Base-by-base conservation (phyloP, 1,284 basidiomycete genomes). In the Sphagnurus paluster region DNA sequence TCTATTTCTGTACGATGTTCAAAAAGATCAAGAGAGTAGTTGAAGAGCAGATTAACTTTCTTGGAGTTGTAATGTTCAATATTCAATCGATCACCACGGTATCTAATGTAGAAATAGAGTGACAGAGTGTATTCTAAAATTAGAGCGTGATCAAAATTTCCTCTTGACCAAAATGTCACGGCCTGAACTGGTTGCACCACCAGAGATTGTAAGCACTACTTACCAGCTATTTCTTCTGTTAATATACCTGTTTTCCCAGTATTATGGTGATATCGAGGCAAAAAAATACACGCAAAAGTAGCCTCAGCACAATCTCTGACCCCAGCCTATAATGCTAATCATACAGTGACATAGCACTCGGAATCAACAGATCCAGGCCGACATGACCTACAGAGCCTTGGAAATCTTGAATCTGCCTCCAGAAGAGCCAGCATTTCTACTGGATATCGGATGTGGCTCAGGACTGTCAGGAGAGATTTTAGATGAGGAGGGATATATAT, bases 381-480 rank as follows among this genome's bases (percentile, higher is more conserved):
- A 97, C 58, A 99, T 99, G 97, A 98, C 96, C 4, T 90, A 95
- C 58, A 82, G 97, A 51, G 95, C 95, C 1, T 70, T 99, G 34
- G 96, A 99, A 64, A 78, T 99, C 5, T 76, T 99, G 35, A 89
- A 85, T 57, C 70, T 98, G 17, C 89, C 93, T 2, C 75, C 75
- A 44, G 84, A 82, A 39, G 75, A 91, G 52, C 80, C 92, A 1
- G 84, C 86, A 0, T 90, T 91, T 60, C 70, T 99, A 9, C 82
- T 99, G 29, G 97, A 99, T 66, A 95, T 99, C 51, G 97, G 97
- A 1, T 99, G 96, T 62, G 97, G 97, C 4, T 94, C 90, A n/a
- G 97, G 97, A 2, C 69, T 99, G n/a, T 94, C 90, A 20, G 97
- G 97, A 4, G 96, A 99, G 68, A 93, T 99, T 56, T 73, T 99